Evolutionary conservation across 2,329 filamentous ascomycete genomes (phyloP), one percentile per base, ranked within the genome.

Genomic region (Didymella segeticola): DNA sequence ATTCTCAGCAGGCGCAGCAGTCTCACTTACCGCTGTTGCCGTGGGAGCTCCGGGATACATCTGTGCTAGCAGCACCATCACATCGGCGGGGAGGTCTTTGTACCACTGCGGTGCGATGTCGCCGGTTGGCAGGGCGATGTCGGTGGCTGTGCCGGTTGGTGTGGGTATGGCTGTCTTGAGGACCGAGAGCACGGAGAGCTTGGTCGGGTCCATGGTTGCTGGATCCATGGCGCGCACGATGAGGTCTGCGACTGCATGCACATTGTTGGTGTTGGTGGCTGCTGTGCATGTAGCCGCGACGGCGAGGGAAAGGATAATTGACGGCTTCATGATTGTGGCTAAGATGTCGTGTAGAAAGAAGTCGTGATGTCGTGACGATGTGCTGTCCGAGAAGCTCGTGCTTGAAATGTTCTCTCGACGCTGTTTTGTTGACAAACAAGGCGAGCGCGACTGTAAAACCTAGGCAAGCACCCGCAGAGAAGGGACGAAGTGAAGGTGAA

Each of bases 181-280:
- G 8, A 57, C 50, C 2, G 55, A 57, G 30, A 57, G 55, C 5
- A 57, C 41, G 14, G 55, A 57, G 20, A 50, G 29, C 25, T 48
- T 53, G 14, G 36, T 50, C 3, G 55, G 50, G 20, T 54, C 55
- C 46, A 55, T 55, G 34, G 49, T 46, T 5, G 23, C 41, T 19
- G 50, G 48, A n/a, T 57, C 43, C 3, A 57, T 31, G 10, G 23
- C 45, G 12, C 55, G 55, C 36, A 19, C 42, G 12, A 54, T 20
- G 10, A 50, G 47, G 17, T 47, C 43, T 14, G 29, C 47, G 14
- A 39, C 27, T 12, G 22, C 45, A 22, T 49, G 45, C 41, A 39
- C 5, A 9, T 39, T 37, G 34, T 39, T 37, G 34, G 46, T 29
- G 10, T 19, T 20, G 8, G 20, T 23, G 19, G 34, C 34, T 37